Evolutionary conservation across 257 asterid genomes (phyloP), one percentile per base, ranked within the genome.

Genomic region (Solanum chiquidenum): DNA sequence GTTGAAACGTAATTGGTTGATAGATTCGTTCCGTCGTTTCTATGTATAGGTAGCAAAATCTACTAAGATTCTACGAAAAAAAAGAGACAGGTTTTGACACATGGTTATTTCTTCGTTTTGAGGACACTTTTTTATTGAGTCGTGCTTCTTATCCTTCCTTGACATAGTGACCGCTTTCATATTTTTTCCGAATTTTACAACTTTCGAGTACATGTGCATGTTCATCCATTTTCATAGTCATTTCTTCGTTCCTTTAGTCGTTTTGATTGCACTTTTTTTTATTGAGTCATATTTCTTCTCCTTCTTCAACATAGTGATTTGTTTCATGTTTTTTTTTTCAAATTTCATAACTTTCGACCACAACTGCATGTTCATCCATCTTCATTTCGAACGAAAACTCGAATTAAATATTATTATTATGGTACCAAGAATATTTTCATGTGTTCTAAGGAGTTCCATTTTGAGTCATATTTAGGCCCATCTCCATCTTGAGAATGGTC

Each of bases 11-110:
- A 12, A 46, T 46, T 46, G 55, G 20, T 46, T 46, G 55, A 38
- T 38, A 46, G 20, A 49, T 14, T 49, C 0, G 58, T 49, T 0
- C 1, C 5, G 58, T 49, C 0, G 1, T 5, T 49, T 49, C 1
- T 49, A 13, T 49, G 21, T 49, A 49, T 14, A 49, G 60, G 21
- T 49, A 49, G 60, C 9, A 49, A 49, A 14, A 49, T 49, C 60
- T 49, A 49, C 0, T 0, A 49, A 49, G 21, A 49, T 49, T 0
- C 8, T 49, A 49, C 0, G 6, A 13, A 49, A 49, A 46, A 46
- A 49, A 0, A 14, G 58, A 49, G 18, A 46, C 55, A 46, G 18
- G 55, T 46, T 16, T 14, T 52, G n/a, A 52, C 8, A 52, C 4
- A 14, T 49, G 2, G 9, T 68, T 1, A 68, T 27, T 68, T 6